Evolutionary conservation across 306 rosid genomes (phyloP).

Genomic region (Rubus idaeus): DNA sequence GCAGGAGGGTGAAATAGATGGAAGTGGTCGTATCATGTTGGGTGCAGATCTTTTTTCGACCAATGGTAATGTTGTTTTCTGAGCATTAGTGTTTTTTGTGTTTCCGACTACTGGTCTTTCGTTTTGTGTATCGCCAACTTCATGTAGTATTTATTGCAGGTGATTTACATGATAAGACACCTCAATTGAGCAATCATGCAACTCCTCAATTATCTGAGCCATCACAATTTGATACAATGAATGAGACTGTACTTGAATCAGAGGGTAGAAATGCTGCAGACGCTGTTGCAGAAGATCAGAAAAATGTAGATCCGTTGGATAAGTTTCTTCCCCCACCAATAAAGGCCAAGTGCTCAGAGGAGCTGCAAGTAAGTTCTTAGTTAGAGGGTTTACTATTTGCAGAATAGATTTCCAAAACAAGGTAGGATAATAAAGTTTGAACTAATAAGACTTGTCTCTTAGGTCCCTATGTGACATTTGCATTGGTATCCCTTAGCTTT

Average conservation of each 20-base stretch:
- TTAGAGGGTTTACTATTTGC: conserved; percentile 2
- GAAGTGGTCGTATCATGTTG: conserved; percentile 36
- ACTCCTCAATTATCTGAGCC: conserved; percentile 53
- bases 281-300: conserved; percentile 48
- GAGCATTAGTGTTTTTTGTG: not conserved
- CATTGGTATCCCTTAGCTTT: not conserved
- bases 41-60: conserved; percentile 26
- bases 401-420: not conserved
- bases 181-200: conserved; percentile 46
- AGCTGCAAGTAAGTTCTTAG: conserved; percentile 67
- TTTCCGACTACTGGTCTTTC: not conserved
- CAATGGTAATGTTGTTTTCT: conserved; percentile 45
- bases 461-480: not conserved
- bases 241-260: conserved; percentile 38
- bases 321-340: conserved; percentile 78
- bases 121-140: conserved; percentile 1
- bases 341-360: conserved; percentile 74
- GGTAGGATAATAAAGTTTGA: not conserved
- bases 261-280: conserved; percentile 48
- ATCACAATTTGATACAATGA: conserved; percentile 48
- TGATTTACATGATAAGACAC: conserved; percentile 51
- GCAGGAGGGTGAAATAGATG: conserved; percentile 78
- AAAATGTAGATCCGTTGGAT: conserved; percentile 51
- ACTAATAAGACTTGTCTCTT: not conserved
- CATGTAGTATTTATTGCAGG: conserved; percentile 40